These are phyloP conservation scores for Nitzschia sp. DNA, from an alignment of 108 stramenopile genomes.

Conservation along the genomic window DNA sequence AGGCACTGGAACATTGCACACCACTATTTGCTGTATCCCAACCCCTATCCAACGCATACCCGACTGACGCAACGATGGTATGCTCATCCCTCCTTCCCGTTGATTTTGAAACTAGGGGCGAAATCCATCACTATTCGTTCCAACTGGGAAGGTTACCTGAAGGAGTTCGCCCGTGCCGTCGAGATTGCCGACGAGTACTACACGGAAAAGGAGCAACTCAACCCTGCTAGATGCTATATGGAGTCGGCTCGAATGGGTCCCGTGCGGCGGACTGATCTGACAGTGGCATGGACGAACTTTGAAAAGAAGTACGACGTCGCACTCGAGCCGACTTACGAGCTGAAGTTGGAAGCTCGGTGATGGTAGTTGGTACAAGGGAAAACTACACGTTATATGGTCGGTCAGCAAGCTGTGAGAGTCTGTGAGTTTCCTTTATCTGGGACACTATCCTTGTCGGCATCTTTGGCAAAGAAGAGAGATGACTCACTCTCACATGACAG, in stretches of 20 bases:
- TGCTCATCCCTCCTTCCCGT: slow-evolving; percentile 86
- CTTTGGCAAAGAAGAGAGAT: too few relatives aligned
- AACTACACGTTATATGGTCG: too few relatives aligned
- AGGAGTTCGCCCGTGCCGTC: slow-evolving; percentile 66
- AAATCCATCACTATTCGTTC: slow-evolving; percentile 61
- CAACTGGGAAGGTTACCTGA: slow-evolving; percentile 79
- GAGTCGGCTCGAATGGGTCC: neutral
- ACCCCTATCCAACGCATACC: slow-evolving; percentile 88
- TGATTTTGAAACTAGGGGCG: slow-evolving; percentile 48
- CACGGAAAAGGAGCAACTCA: too few relatives aligned
- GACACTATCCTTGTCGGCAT: too few relatives aligned
- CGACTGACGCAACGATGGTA: slow-evolving; percentile 81
- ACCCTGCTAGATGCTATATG: too few relatives aligned
- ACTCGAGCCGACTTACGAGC: slow-evolving; percentile 43
- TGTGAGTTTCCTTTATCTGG: too few relatives aligned
- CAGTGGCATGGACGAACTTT: slow-evolving; percentile 44
- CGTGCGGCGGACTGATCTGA: neutral
- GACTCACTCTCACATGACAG: too few relatives aligned
- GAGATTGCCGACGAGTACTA: too few relatives aligned
- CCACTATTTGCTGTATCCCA: slow-evolving; percentile 90
- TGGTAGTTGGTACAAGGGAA: too few relatives aligned
- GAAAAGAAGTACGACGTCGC: slow-evolving; percentile 43
- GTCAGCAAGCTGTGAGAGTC: too few relatives aligned
- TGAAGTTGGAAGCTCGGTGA: slow-evolving; percentile 12
- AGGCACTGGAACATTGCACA: slow-evolving; percentile 1